Evolutionary conservation across 2,329 filamentous ascomycete species (phyloP), one percentile per base, ranked within the genome.

Genomic region (Didymella glomerata): DNA sequence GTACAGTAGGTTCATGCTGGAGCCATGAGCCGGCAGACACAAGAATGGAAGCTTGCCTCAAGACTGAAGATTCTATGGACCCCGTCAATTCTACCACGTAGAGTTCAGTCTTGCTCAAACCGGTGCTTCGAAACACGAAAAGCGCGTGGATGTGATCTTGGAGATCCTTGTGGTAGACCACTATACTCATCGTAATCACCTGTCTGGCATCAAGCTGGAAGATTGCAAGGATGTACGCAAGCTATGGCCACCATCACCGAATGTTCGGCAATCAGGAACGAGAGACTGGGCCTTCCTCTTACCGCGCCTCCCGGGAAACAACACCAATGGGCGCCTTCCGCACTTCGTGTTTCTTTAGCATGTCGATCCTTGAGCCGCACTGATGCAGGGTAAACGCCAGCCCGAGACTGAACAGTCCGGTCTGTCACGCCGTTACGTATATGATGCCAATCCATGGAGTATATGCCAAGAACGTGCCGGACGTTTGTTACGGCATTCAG

Each of bases 361-460:
- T 14, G 20, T 42, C 27, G 28, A 52, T 57, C 34, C n/a, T 42
- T 24, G 36, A 57, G 48, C 42, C 48, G 44, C 48, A 47, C 42
- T 44, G 24, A 38, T 42, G n/a, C 48, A 48, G 32, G 34, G 25
- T n/a, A 27, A 4, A 27, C 2, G 20, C 11, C 25, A 24, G 22
- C 2, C 22, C 36, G 28, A 30, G 20, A 28, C 22, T 30, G 44
- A 10, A 38, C 9, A 18, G 27, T 3, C 20, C 27, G 24, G 41
- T 20, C 32, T 51, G 46, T 36, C 34, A 28, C 4, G 9, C 48
- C 28, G 24, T 48, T 38, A 36, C 42, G 38, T 24, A 34, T 32
- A 48, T 36, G 32, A 7, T 22, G 44, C 27, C 18, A 32, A 22
- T 48, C 30, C 45, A 40, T 25, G 8, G 28, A 7, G 24, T 28